Evolutionary conservation across 768 basidiomycete genomes (phyloP), one percentile per base, ranked within the genome.

Genomic region (Cantharellus anzutake): DNA sequence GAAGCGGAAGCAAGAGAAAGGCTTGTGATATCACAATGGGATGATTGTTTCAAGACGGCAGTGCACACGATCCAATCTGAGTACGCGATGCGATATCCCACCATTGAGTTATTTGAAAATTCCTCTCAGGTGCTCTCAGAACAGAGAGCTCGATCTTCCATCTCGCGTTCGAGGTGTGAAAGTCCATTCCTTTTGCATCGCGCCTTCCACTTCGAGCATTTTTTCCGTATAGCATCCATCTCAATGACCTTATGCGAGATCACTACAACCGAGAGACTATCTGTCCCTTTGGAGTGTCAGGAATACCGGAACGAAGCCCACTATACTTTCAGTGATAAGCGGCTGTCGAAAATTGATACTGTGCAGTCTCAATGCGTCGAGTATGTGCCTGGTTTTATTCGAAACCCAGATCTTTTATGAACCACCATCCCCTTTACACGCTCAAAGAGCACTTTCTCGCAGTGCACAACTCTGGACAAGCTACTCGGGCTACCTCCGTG

Each of bases 391-490:
- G 20, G 20, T 29, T 29, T 29, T 1, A 29, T 29, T 29, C 20
- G 20, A 29, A 29, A 29, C 20, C 20, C 20, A 29, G 11, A 48
- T 48, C 44, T 29, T 11, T 11, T 48, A 29, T 48, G 0, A 48
- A 48, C 29, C 11, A 11, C 29, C 44, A 11, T 48, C 29, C 44
- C 29, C 44, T 48, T 48, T 11, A 11, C 29, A 29, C 11, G 29
- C 29, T 48, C 11, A 58, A 14, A 60, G 59, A 38, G 59, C 59
- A 35, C 40, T 60, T 3, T 60, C 59, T 3, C 59, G 59, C 4
- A 60, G 59, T 40, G 41, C 59, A 35, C 59, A 60, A 41, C 41
- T 55, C 40, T 60, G 59, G 59, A 53, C 59, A 14, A 60, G 59
- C 39, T 60, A 60, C 39, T 60, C 59, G 3, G 59, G 59, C 34